A percentile compares a stretch with the other conserved stretches of the same genome.
Conservation (phyloP, 495 filamentous ascomycete genomes). For the Xylaria acuta region DNA sequence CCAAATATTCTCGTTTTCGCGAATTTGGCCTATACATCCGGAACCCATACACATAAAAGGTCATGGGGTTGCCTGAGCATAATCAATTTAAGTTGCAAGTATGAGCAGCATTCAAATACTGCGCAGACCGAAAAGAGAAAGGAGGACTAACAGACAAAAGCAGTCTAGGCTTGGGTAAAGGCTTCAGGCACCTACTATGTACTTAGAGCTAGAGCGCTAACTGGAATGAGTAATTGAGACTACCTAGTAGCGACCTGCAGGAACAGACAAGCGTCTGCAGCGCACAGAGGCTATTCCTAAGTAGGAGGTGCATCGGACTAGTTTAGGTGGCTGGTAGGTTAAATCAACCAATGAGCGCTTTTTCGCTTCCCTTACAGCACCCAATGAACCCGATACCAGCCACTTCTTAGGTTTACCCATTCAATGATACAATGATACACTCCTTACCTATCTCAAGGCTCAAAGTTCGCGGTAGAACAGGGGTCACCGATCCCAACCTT, state of each 20-base stretch:
- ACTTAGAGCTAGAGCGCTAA: not conserved
- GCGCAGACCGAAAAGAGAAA: too few relatives aligned
- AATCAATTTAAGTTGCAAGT: not conserved
- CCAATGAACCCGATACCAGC: not conserved
- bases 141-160: too few relatives aligned
- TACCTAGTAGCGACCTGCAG: constrained; percentile 30
- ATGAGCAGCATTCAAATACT: too few relatives aligned
- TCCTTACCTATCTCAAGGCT: not conserved
- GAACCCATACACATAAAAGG: not conserved
- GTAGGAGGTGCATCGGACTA: not conserved
- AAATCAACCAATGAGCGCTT: not conserved
- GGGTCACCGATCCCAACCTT: constrained; percentile 36
- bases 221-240: not conserved
- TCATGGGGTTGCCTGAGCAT: not conserved
- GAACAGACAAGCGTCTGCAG: constrained; percentile 22
- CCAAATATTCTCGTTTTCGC: too few relatives aligned
- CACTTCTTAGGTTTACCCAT: not conserved
- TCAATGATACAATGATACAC: constrained; percentile 5
- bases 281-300: not conserved
- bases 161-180: too few relatives aligned
- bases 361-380: not conserved
- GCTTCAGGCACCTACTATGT: too few relatives aligned
- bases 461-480: not conserved
- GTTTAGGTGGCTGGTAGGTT: constrained; percentile 13
- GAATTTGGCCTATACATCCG: too few relatives aligned